Evolutionary conservation across 2,329 filamentous ascomycete species (phyloP), one percentile per base, ranked within the genome.

Genomic region (Colletotrichum phormii): DNA sequence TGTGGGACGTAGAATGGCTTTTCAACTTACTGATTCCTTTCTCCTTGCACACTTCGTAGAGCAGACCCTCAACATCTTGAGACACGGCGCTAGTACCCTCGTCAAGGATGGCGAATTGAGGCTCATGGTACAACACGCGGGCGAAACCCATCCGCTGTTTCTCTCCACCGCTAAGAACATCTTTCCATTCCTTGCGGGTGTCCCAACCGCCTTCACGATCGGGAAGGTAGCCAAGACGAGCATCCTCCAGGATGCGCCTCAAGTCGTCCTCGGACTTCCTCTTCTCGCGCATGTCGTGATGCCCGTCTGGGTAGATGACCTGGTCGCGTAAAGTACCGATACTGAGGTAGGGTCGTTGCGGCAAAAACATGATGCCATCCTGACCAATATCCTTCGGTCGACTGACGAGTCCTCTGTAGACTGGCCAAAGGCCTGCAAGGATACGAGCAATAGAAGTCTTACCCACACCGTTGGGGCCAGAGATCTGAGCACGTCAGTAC

Each of bases 301-400:
- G 96, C 7, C 95, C 96, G 78, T 99, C 95, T 0, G 97, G 97
- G 77, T 99, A 99, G 80, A 98, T 98, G 78, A 99, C 95, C 84
- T 99, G 97, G 78, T 99, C 97, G 31, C 97, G 93, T 11, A 98
- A 87, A 1, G 97, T 98, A 46, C 97, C 97, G 26, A 96, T 93
- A 81, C 92, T 96, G 42, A 98, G 89, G 79, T 98, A 98, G 0
- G 96, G 95, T 18, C 96, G 89, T 81, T 99, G 97, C 0, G 97
- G 97, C 12, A 99, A 88, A 84, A 99, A 98, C 95, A 99, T 98
- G 84, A 99, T 97, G 72, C 97, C 97, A 76, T 98, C 96, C 74
- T 92, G 89, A 51, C 95, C 95, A 54, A 90, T 89, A 51, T 86
- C 89, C 79, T 97, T 94, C 3, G 97, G 96, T 1, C 95, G 91